Evolutionary conservation across 2,329 filamentous ascomycete species (phyloP), one percentile per base, ranked within the genome.

Genomic region (Colletotrichum lini): DNA sequence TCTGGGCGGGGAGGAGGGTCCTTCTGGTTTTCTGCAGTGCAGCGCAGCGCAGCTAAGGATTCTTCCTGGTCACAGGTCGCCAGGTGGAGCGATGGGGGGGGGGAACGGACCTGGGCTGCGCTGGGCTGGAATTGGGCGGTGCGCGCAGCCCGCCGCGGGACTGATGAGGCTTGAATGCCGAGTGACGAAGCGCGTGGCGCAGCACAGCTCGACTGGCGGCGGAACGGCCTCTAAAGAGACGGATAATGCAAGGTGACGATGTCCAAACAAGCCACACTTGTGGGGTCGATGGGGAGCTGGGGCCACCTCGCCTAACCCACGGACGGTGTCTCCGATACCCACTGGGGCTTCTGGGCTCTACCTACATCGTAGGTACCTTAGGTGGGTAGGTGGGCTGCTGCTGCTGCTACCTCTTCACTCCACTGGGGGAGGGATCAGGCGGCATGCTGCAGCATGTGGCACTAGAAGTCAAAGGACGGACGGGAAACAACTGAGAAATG

Each of bases 251-350:
- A 61, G 38, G 12, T 35, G 67, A 62, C 63, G 50, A 59, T 53
- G 59, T 52, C 8, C 21, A 15, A 18, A 63, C 54, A 54, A 72
- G 69, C 69, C 69, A 72, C 69, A 72, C 52, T 69, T 59, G 35
- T 69, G 58, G 58, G 30, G 52, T 7, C 10, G 35, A 15, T 26
- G 23, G 7, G 61, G 56, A 66, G 67, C 63, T 67, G 30, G 47
- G 58, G 50, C 57, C 57, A 52, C 30, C 23, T 23, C 38, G 8
- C 38, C 35, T 35, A 30, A 42, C 45, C 18, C 38, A 45, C 44
- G 47, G 56, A 45, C 44, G 47, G 56, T 66, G 54, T 42, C 47
- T 52, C 64, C 54, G 54, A 18, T 23, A 47, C 62, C 52, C 42
- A 57, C n/a, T 21, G 23, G n/a, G 35, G 40, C 53, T 56, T 30